Base-by-base conservation (phyloP, 805 yeast species). In the Saccharomyces jurei region DNA sequence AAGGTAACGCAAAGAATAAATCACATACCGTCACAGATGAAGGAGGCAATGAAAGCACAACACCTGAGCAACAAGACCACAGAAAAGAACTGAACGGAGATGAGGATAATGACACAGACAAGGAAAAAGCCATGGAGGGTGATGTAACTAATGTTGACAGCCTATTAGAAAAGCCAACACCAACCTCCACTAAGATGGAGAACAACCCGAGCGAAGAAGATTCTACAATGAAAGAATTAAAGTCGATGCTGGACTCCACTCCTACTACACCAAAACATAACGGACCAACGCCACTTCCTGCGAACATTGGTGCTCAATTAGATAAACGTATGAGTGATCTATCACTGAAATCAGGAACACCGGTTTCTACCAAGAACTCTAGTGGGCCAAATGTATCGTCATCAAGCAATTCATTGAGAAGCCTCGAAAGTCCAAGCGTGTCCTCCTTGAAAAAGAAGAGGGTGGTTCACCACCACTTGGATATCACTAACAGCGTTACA, bases 381-480 rank as follows among this genome's bases (percentile, higher is more conserved):
- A 22, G 46, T 49, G 25, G 25, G 17, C 44, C 44, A 3, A 46
- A 32, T 28, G 41, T 48, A 3, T 50, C 52, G 50, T 53, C 62
- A 17, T 56, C 64, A 11, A 48, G 58, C n/a, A 55, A 58, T 14
- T 60, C 66, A 8, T 53, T 56, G n/a, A 54, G 56, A 32, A 60
- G 64, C 49, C 30, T 47, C 26, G 41, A 47, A 6, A 54, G 55
- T 32, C 41, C 56, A 17, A 27, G 52, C 29, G 52, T 46, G 17
- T 17, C 50, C 52, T 36, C 44, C 44, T 17, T 11, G 14, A 61
- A 51, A 49, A 56, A 54, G 46, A 60, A 56, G 46, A 50, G 44
- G 11, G 54, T 51, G 1, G 46, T 57, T 2, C 65, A 62, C 44
- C 59, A 62, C 36, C 65, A 62, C 52, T 49, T 62, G 50, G 63